Base-by-base conservation (phyloP, 1,284 basidiomycete genomes). In the Trametes pubescens region DNA sequence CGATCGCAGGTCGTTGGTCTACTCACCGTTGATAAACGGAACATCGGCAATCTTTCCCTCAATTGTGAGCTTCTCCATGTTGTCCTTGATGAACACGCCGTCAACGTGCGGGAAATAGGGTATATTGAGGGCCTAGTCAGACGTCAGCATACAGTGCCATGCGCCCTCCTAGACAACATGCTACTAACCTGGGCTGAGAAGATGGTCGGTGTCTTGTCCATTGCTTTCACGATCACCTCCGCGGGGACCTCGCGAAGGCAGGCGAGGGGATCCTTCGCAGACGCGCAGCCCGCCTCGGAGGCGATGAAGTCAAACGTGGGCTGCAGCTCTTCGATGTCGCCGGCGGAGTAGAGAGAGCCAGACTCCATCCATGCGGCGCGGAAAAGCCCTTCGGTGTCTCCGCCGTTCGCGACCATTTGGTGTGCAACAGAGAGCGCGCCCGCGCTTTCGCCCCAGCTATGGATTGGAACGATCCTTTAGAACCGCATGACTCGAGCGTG, bases 391-490 rank as follows among this genome's bases (percentile, higher is more conserved):
- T 76, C 72, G 24, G 69, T 70, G 55, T 77, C 57, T 4, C 78
- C 77, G 8, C 69, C 71, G 49, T 78, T 77, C 18, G 73, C 67
- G 46, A 79, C 32, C 73, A 79, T 74, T 14, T 79, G 77, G 21
- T 76, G 59, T 0, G 71, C 67, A 10, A 79, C 76, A 6, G 78
- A 77, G 26, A 76, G 72, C 0, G 75, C 70, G 2, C 82, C 82
- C 2, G 82, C 81, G 44, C 77, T 79, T 65, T 82, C 77, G n/a
- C 82, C 82, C 75, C 76, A 80, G 43, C 78, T 79, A 13, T 32
- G 7, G 9, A 46, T 51, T 10, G 81, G 13, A 77, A 32, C 14
- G 37, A 9, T 21, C 11, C 11, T 4, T 24, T 22, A 22, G 2
- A 16, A 9, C 37, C 16, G 37, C n/a, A 47, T 43, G 24, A 9